Evolutionary conservation across 2,329 filamentous ascomycete species (phyloP).

Genomic region (Pseudopithomyces maydicus): DNA sequence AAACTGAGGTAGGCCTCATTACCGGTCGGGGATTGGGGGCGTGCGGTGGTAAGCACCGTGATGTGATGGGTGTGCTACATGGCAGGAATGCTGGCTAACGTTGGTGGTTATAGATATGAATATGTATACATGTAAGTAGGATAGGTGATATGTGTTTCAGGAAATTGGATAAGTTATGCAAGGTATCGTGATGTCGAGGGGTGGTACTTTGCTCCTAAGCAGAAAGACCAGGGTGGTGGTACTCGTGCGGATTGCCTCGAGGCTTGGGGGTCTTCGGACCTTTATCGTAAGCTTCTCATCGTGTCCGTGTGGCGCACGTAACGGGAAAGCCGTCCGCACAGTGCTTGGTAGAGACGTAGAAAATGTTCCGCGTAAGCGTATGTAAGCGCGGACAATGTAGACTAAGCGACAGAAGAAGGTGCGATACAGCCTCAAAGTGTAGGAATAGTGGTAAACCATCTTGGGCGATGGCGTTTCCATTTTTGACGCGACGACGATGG

Average conservation of each 20-base stretch:
- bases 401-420: background rate
- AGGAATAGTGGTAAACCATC: too few relatives aligned
- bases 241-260: background rate
- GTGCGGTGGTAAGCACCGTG: background rate
- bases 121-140: background rate
- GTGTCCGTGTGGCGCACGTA: background rate
- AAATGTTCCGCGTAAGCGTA: conserved; percentile 4
- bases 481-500: too few relatives aligned
- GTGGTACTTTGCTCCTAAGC: too few relatives aligned
- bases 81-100: background rate
- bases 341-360: background rate
- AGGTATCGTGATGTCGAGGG: too few relatives aligned
- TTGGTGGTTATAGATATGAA: background rate
- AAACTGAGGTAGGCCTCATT: background rate
- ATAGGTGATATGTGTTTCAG: too few relatives aligned
- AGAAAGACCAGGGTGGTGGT: background rate
- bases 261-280: background rate
- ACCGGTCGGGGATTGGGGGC: background rate
- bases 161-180: too few relatives aligned
- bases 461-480: too few relatives aligned
- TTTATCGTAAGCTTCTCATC: background rate
- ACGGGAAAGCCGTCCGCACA: conserved; percentile 4
- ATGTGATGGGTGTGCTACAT: background rate
- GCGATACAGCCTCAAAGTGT: too few relatives aligned
- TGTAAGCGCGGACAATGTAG: background rate